Percentiles rank a stretch among this genome's conserved stretches.
These are phyloP conservation scores for Erodium chrysanthum DNA, from an alignment of 441 rosid species.

Conservation along the genomic window DNA sequence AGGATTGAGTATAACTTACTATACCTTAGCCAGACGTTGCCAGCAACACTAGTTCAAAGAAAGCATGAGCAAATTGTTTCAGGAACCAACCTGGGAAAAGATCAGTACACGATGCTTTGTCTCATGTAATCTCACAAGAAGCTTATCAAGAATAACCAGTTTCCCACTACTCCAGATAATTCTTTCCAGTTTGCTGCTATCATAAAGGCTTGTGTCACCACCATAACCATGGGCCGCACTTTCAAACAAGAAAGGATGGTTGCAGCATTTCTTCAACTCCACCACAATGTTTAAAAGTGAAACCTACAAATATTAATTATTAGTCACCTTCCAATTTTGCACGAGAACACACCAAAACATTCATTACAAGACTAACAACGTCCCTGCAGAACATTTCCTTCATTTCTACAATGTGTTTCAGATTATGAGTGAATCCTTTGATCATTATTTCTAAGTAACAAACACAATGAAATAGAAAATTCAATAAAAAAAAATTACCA, in stretches of 20 bases:
- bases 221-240: conserved; percentile 99
- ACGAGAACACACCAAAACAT: not conserved
- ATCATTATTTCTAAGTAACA: not conserved
- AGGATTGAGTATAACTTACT: not conserved
- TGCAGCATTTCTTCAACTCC: conserved; percentile 99
- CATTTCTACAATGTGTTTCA: not conserved
- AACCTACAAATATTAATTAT: conserved; percentile 47
- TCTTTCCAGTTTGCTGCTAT: conserved; percentile 80
- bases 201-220: conserved; percentile 53
- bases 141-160: conserved; percentile 93
- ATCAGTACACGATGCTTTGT: conserved; percentile 95
- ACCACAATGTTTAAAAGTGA: conserved; percentile 97
- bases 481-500: too few species aligned
- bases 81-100: conserved; percentile 82
- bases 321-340: conserved; percentile 19
- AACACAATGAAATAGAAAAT: not conserved
- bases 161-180: conserved; percentile 93
- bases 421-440: not conserved
- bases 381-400: not conserved
- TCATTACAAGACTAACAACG: not conserved
- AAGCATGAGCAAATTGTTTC: not conserved
- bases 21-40: not conserved
- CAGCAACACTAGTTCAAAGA: not conserved
- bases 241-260: conserved; percentile 98
- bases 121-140: conserved; percentile 82